Base-by-base conservation (phyloP, 352 stramenopile species). In the Phytopythium montanum region DNA sequence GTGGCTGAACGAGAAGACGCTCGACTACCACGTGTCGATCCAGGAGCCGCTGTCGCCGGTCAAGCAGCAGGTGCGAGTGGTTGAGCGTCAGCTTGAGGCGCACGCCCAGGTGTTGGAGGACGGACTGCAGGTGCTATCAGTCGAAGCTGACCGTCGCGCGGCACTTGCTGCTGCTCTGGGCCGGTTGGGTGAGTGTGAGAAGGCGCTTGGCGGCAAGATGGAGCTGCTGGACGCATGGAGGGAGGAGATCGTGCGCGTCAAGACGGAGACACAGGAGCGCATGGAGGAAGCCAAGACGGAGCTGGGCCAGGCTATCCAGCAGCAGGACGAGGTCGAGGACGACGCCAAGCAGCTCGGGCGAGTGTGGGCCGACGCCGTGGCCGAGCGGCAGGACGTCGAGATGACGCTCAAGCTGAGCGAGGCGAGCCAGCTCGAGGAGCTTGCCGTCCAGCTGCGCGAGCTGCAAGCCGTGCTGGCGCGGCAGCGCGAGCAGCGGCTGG, bases 21-120 rank as follows among this genome's bases (percentile, higher is more conserved):
- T 94, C 39, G 85, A 92, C 59, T 92, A 94, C 61, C 85, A 92
- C 23, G 85, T 94, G 29, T 87, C 79, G 6, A 70, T 94, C 3
- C 70, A 88, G 14, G 75, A 91, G 50, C 85, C 72, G 12, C 54
- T 92, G 33, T 72, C 72, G 8, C 54, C 53, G 2, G 62, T 72
- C 36, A 72, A 75, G 46, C 56, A 84, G 56, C 50, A 71, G 16
- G 49, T 78, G 8, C 70, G 74, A n/a, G 60, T 56, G 7, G 64
- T 72, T 26, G 65, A 76, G 56, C 68, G 66, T 2, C 48, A 62
- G 2, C 39, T 85, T 7, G 54, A 76, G 21, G 31, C 23, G 1
- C 62, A 60, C 21, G 54, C 63, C 0, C 66, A 73, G 56, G 44
- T 67, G 5, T 12, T 87, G 0, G 57, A 70, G 14, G 59, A 79